Evolutionary conservation across 129 eudicot genomes (phyloP).

Genomic region (Flaveria robusta): DNA sequence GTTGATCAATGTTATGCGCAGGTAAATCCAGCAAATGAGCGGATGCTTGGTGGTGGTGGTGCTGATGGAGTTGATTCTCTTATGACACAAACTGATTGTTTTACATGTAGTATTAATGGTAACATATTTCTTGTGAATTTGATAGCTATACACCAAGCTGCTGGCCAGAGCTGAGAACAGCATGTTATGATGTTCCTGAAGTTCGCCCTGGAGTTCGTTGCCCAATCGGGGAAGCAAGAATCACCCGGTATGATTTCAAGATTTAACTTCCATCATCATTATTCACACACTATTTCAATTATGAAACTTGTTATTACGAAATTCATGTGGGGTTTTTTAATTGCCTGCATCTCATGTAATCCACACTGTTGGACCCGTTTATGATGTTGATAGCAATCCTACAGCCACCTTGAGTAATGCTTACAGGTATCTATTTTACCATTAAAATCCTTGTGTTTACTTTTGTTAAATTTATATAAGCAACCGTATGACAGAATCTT

Average conservation of each 20-base stretch:
- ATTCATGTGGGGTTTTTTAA: slow-evolving; percentile 68
- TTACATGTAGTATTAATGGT: neutral
- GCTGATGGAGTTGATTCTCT: slow-evolving; percentile 83
- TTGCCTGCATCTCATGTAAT: slow-evolving; percentile 91
- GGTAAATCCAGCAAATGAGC: slow-evolving; percentile 96
- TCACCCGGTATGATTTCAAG: slow-evolving; percentile 63
- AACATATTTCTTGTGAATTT: slow-evolving; percentile 12
- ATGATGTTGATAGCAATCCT: slow-evolving; percentile 57
- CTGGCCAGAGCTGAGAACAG: slow-evolving; percentile 81
- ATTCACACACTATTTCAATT: slow-evolving; percentile 5
- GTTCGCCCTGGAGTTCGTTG: slow-evolving; percentile 87
- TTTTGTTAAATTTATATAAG: neutral
- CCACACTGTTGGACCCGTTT: slow-evolving; percentile 91
- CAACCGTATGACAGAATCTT: neutral
- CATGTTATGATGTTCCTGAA: slow-evolving; percentile 81
- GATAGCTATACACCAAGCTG: slow-evolving; percentile 90
- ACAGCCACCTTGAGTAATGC: slow-evolving; percentile 63
- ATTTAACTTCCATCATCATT: neutral
- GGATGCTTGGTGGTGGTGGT: slow-evolving; percentile 99
- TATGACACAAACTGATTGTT: neutral
- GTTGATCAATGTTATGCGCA: slow-evolving; percentile 22
- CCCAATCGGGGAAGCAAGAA: slow-evolving; percentile 97
- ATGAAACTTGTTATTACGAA: neutral
- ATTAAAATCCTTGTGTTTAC: neutral
- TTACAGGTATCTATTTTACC: slow-evolving; percentile 52